A percentile compares a stretch with the other conserved stretches of the same genome.
Evolutionary conservation across 805 yeast genomes (phyloP).

Genomic region (Ogataea nonfermentans): DNA sequence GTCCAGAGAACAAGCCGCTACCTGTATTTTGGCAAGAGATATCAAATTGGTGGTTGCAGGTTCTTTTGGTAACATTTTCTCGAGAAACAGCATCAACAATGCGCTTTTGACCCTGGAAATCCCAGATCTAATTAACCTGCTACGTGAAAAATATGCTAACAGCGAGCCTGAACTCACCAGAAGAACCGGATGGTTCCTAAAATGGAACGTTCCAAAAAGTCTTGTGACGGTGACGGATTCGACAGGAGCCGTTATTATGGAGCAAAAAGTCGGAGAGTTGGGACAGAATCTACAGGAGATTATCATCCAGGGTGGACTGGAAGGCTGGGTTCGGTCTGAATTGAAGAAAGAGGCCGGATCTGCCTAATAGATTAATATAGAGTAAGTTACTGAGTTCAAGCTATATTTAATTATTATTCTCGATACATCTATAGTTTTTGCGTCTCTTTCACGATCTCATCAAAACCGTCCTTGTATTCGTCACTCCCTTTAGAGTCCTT

Average conservation of each 20-base stretch:
- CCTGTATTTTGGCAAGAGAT: constrained; percentile 93
- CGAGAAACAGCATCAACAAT: constrained; percentile 93
- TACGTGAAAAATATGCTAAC: constrained; percentile 63
- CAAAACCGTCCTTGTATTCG: constrained; percentile 89
- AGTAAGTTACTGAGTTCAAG: constrained; percentile 1
- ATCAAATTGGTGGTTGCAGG: constrained; percentile 94
- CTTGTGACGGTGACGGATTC: constrained; percentile 74
- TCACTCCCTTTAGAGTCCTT: constrained; percentile 71
- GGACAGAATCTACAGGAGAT: constrained; percentile 96
- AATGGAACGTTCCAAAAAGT: constrained; percentile 90
- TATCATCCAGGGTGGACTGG: constrained; percentile 95
- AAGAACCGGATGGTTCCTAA: constrained; percentile 91
- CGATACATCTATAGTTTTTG: constrained; percentile 37
- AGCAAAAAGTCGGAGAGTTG: constrained; percentile 90
- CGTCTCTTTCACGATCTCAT: constrained; percentile 93
- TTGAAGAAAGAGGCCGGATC: constrained; percentile 34
- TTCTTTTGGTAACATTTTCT: constrained; percentile 94
- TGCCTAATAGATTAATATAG: background rate
- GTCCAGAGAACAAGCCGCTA: constrained; percentile 98
- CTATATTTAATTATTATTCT: background rate
- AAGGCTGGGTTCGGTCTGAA: constrained; percentile 93
- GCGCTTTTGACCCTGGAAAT: constrained; percentile 92
- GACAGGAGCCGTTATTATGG: constrained; percentile 58
- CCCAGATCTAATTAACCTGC: constrained; percentile 75
- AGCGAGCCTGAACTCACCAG: constrained; percentile 72